phyloP scores from a whole-genome alignment of 495 filamentous ascomycete genomes.

The Poronia punctata region DNA sequence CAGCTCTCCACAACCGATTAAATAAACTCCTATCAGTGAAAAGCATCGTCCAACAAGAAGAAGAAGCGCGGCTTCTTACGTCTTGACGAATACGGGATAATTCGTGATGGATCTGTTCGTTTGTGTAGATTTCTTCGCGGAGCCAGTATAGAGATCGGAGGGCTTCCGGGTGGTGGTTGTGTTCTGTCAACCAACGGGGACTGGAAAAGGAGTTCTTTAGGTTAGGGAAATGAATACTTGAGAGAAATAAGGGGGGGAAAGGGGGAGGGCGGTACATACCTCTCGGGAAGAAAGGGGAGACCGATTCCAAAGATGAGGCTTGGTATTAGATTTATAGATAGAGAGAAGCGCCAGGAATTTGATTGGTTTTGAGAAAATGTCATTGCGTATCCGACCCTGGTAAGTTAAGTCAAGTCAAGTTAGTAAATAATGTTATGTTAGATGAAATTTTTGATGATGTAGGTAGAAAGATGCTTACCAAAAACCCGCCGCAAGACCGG shows the following conservation, averaged over 20 bases:
- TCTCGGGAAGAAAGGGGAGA: slow-evolving; percentile 44
- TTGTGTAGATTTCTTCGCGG: slow-evolving; percentile 34
- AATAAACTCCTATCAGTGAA: slow-evolving; percentile 35
- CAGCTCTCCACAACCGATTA: slow-evolving; percentile 38
- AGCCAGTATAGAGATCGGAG: slow-evolving; percentile 34
- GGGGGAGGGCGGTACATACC: slow-evolving; percentile 24
- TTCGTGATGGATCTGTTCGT: slow-evolving; percentile 29
- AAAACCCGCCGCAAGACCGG: slow-evolving; percentile 44
- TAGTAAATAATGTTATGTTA: background rate
- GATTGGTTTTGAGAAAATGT: slow-evolving; percentile 32
- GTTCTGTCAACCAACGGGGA: slow-evolving; percentile 45
- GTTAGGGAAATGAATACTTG: background rate
- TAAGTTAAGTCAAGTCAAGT: background rate
- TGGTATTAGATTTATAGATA: slow-evolving; percentile 39
- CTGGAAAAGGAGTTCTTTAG: slow-evolving; percentile 9
- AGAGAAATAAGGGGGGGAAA: background rate
- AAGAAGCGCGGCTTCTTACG: slow-evolving; percentile 21
- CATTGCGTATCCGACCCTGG: slow-evolving; percentile 38
- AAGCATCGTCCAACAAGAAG: slow-evolving; percentile 29
- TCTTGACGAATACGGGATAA: slow-evolving; percentile 30
- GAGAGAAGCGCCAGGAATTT: slow-evolving; percentile 40
- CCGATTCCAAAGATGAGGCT: slow-evolving; percentile 36
- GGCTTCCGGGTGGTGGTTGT: slow-evolving; percentile 31
- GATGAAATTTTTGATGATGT: background rate
- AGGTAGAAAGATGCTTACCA: slow-evolving; percentile 31